These are phyloP conservation scores for Wickerhamiella sorbophila DNA, from an alignment of 805 yeast genomes.

Conservation along the genomic window DNA sequence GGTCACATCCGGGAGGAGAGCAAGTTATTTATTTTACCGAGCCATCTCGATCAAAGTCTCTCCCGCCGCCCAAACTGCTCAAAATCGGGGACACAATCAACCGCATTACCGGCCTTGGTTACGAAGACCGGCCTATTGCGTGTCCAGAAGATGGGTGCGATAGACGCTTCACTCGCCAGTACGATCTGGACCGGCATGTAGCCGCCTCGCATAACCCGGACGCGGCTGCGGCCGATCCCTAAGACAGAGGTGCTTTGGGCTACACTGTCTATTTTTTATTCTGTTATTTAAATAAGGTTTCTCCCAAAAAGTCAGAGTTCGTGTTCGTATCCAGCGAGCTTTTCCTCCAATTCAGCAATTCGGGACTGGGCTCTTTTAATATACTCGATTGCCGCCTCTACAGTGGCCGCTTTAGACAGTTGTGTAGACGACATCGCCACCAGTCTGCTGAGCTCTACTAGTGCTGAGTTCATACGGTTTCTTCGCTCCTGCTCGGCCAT, in stretches of 20 bases:
- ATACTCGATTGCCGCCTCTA: slow-evolving; percentile 69
- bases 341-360: slow-evolving; percentile 22
- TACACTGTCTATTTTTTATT: too few species aligned
- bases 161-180: slow-evolving; percentile 25
- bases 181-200: slow-evolving; percentile 28
- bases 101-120: slow-evolving; percentile 26
- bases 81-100: slow-evolving; percentile 18
- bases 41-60: too few species aligned
- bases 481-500: slow-evolving; percentile 94
- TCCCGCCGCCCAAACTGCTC: too few species aligned
- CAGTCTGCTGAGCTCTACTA: slow-evolving; percentile 53
- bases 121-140: slow-evolving; percentile 20
- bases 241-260: too few species aligned
- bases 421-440: slow-evolving; percentile 40
- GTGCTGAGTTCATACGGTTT: slow-evolving; percentile 79
- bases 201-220: slow-evolving; percentile 3
- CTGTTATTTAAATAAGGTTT: not conserved
- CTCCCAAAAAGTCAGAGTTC: not conserved
- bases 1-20: too few species aligned
- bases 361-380: slow-evolving; percentile 34
- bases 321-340: not conserved
- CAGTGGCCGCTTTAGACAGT: slow-evolving; percentile 78
- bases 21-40: too few species aligned
- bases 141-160: slow-evolving; percentile 25
- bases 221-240: too few species aligned